A percentile compares a stretch with the other conserved stretches of the same genome.
These are phyloP conservation scores for Silene conica DNA, from an alignment of 148 eudicot species.

Conservation along the genomic window DNA sequence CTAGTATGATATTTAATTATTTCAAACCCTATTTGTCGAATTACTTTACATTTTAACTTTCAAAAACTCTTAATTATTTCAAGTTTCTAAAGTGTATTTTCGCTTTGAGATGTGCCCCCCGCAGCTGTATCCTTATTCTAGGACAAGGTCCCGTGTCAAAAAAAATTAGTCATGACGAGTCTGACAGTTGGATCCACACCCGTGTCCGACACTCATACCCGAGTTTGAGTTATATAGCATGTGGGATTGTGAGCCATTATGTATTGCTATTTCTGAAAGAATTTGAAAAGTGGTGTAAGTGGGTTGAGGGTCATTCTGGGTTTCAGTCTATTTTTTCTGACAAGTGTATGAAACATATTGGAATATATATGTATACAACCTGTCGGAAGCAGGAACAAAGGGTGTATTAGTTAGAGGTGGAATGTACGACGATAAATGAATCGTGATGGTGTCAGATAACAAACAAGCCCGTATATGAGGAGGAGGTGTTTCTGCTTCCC, in stretches of 20 bases:
- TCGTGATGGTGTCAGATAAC: background rate
- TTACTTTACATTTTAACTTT: too few species aligned
- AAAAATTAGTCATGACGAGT: too few species aligned
- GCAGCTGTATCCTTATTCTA: too few species aligned
- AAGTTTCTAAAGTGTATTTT: too few species aligned
- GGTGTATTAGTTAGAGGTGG: background rate
- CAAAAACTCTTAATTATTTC: too few species aligned
- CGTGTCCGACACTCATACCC: too few species aligned
- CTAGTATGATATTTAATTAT: too few species aligned
- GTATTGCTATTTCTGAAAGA: background rate
- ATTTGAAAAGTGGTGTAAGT: background rate
- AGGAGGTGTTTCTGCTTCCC: background rate
- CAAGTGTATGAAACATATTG: background rate
- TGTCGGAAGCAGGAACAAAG: background rate
- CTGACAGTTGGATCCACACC: too few species aligned
- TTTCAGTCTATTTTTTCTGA: background rate
- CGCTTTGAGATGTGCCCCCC: too few species aligned
- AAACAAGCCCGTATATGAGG: background rate
- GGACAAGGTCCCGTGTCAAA: too few species aligned
- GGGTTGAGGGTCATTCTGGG: background rate
- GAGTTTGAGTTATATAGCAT: background rate
- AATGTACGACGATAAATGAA: background rate
- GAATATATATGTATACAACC: background rate
- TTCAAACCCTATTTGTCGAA: too few species aligned
- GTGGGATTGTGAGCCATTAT: background rate